These are phyloP conservation scores for Barbatosphaeria neglecta DNA, from an alignment of 495 filamentous ascomycete species.

Conservation along the genomic window DNA sequence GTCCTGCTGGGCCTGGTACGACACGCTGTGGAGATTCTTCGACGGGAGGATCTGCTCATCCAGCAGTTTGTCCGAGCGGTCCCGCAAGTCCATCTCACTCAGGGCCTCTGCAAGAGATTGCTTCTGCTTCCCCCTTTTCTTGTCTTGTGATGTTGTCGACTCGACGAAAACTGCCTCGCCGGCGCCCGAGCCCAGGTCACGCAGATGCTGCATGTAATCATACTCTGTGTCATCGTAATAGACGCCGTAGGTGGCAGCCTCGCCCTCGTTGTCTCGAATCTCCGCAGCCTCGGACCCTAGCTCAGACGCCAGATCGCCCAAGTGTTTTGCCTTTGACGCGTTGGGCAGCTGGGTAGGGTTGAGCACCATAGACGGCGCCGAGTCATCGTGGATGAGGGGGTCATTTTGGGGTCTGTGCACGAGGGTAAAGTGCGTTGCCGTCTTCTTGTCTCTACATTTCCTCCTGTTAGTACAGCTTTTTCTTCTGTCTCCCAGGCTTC, in stretches of 20 bases:
- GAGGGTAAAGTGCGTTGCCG: constrained; percentile 79
- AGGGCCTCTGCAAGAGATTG: constrained; percentile 70
- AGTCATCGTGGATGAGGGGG: constrained; percentile 79
- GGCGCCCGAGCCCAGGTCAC: constrained; percentile 54
- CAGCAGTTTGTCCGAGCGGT: constrained; percentile 45
- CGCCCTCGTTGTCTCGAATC: constrained; percentile 83
- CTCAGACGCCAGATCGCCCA: constrained; percentile 65
- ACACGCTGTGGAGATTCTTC: constrained; percentile 56
- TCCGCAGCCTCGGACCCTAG: constrained; percentile 47
- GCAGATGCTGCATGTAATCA: constrained; percentile 99
- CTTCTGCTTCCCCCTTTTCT: constrained; percentile 56
- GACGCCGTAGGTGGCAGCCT: constrained; percentile 87
- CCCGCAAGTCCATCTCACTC: constrained; percentile 48
- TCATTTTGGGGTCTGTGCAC: constrained; percentile 96
- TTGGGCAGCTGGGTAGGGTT: constrained; percentile 38
- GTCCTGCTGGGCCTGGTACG: constrained; percentile 90
- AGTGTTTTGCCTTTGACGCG: constrained; percentile 48
- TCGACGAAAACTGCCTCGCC: constrained; percentile 68
- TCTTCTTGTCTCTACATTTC: constrained; percentile 74
- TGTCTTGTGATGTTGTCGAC: constrained; percentile 49
- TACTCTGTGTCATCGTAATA: constrained; percentile 82
- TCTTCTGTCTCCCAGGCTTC: not conserved
- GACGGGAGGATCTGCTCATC: constrained; percentile 59
- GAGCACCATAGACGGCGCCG: constrained; percentile 73
- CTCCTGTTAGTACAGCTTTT: constrained; percentile 4